Evolutionary conservation across 805 yeast species (phyloP), one percentile per base, ranked within the genome.

Genomic region (Torulaspora microellipsoides): DNA sequence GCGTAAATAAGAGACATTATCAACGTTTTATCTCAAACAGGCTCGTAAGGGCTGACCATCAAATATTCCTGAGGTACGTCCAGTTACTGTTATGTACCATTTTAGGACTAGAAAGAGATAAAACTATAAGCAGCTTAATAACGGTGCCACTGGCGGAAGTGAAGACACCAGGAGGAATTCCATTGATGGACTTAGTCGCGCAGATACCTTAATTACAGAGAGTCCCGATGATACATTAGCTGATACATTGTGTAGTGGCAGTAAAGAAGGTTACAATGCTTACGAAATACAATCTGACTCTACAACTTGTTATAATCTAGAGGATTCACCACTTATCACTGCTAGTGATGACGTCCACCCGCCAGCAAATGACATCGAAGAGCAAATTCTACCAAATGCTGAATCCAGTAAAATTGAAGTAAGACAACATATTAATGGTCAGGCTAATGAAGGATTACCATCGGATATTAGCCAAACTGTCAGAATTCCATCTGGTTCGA

Each of bases 181-280:
- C 8, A 17, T 20, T 36, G 40, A 25, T 14, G 45, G 27, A 32
- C 33, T 36, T 27, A 36, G 36, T 32, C 20, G 28, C 17, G 27
- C 45, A 3, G 40, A 42, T 31, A 36, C 36, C 12, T 28, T 42
- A 9, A 27, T 42, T 31, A 32, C 45, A 20, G 45, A 36, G 10
- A 31, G 32, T 27, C 38, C 23, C 20, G 30, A 29, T 13, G 17
- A 28, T 35, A 30, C 17, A 4, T 20, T 27, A 27, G 27, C 39
- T 20, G 45, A 36, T 36, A 14, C 32, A 2, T 31, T 14, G 44
- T 17, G 20, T 5, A 4, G 5, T 17, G 30, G 3, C 35, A 5
- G 5, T 3, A 17, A 4, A 17, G 20, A 17, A 17, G 5, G 5
- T 3, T 5, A 3, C 5, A 5, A 17, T 5, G 20, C 5, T 17